Base-by-base conservation (phyloP, 495 filamentous ascomycete species). In the Clavariopsis aquatica region DNA sequence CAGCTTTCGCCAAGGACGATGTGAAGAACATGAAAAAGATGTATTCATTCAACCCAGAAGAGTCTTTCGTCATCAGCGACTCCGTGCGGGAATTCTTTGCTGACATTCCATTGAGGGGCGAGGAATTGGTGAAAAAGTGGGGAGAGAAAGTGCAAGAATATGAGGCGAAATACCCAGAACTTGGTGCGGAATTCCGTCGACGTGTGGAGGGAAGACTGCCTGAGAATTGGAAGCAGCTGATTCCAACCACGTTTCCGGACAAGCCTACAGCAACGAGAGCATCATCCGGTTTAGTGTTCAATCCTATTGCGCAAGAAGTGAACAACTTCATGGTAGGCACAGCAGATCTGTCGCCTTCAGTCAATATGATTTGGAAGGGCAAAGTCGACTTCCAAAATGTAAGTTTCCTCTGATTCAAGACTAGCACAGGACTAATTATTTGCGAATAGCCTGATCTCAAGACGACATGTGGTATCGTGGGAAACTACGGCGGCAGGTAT, bases 311-410 rank as follows among this genome's bases (percentile, higher is more conserved):
- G 1, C 64, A 78, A 31, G 72, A 79, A 7, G 56, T 83, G 9
- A 71, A 74, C 15, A 78, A 72, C 24, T 80, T 87, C 69, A 83
- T 87, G 79, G 80, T 84, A 23, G 84, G 83, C 6, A 84, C 82
- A 0, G 84, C 84, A 4, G 84, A 87, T 67, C 73, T 87, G 19
- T 79, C 82, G 0, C 82, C 82, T 7, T 84, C 81, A 0, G 82
- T 84, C 3, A 81, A 84, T 72, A 83, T 84, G 80, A 77, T 75
- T 41, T 85, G 79, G 79, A 74, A 78, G n/a, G 79, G 71, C 20
- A 82, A 81, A 65, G 71, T 78, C 4, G 82, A 83, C 65, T 84
- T 84, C 73, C 80, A 85, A 61, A 72, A 79, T 63, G 79, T 82
- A 59, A 73, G 73, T 73, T 17, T 19, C 2, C 41, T 46, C 12